Percentiles rank a stretch among this genome's conserved stretches.
Conservation (phyloP, 345 rosid genomes). For the Pelargonium nanum region DNA sequence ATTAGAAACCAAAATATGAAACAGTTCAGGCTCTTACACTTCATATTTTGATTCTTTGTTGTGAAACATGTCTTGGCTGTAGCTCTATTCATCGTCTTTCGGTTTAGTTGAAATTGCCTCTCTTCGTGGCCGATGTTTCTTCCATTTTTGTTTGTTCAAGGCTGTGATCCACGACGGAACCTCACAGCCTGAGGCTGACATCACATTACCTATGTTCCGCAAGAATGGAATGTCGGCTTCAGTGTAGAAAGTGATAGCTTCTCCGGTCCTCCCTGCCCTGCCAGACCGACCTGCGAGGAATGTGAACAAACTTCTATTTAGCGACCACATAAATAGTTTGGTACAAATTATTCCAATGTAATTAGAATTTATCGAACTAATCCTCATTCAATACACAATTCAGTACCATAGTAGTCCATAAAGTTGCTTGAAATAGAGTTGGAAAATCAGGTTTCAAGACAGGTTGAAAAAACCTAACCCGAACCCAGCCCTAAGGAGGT, state of each 20-base stretch:
- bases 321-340: not conserved
- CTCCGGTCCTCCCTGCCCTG: constrained; percentile 87
- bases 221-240: constrained; percentile 68
- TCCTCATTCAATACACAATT: no score
- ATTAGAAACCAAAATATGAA: no score
- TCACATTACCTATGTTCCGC: constrained; percentile 76
- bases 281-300: constrained; percentile 62
- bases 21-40: no score
- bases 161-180: constrained; percentile 79
- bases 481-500: no score
- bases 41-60: no score
- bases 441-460: no score
- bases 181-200: constrained; percentile 82
- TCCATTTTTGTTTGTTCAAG: constrained; percentile 65
- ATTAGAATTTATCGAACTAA: no score
- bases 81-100: constrained; percentile 18
- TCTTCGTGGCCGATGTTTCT: constrained; percentile 66
- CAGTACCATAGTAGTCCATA: no score
- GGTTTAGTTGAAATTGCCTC: constrained; percentile 64
- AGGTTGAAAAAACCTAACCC: no score
- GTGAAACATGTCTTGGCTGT: no score
- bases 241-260: constrained; percentile 73
- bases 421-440: no score
- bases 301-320: constrained; percentile 8
- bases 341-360: no score